Base-by-base conservation (phyloP, 2,329 filamentous ascomycete species). In the Botrytis elliptica region DNA sequence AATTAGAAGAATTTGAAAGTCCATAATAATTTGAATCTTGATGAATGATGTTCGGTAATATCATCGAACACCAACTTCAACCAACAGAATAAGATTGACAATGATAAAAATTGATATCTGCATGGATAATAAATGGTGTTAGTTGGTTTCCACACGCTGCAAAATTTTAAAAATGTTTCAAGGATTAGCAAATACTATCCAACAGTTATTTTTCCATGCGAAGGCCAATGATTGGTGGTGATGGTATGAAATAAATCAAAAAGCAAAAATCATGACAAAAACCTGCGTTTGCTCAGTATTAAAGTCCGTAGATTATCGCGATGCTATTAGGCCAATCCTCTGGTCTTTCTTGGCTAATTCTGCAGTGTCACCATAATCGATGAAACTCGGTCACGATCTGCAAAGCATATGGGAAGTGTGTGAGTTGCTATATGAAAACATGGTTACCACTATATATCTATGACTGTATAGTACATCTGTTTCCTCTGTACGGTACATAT, bases 371-470 rank as follows among this genome's bases (percentile, higher is more conserved):
- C 33, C 36, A 9, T 18, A n/a, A 52, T 67, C 25, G 10, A 55
- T 6, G 25, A 55, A 67, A 55, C 18, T 20, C n/a, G 46, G 65
- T 40, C 25, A 67, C 46, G 65, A 67, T 67, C 65, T 67, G 65
- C 65, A 67, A 29, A 40, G 46, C 36, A 67, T 4, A 52, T 67
- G 46, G 12, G 14, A 38, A 67, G 22, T 40, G 5, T 29, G 18
- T 40, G 22, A 49, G 33, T 67, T 67, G 36, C 33, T 67, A 55
- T 52, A 29, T 67, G 65, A 55, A 29, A 67, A 67, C 46, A 40
- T 67, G 65, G 38, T 67, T 67, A 46, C 46, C 36, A 67, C 65
- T 55, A 67, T 55, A 20, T 29, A 55, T 52, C 20, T 67, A 49
- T 67, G n/a, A 67, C 65, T 67, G 14, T 55, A 67, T 67, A 40